Evolutionary conservation across 495 filamentous ascomycete species (phyloP), one percentile per base, ranked within the genome.

Genomic region (Annulohypoxylon bovei): DNA sequence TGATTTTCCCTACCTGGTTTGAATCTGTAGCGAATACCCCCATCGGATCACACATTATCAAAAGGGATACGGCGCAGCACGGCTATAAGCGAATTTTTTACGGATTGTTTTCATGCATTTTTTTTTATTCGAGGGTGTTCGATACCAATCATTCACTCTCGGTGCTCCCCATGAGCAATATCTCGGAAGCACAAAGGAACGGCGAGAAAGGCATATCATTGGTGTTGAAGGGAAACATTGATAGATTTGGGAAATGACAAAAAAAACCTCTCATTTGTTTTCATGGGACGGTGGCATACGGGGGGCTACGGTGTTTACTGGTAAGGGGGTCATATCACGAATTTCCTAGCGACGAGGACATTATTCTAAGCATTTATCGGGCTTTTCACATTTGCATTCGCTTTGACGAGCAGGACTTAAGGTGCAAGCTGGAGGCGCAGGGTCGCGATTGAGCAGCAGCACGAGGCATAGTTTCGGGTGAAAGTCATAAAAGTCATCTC

Each of bases 201-300:
- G 40, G 60, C 39, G 65, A 49, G 70, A 56, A 46, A 66, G 67
- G 75, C 75, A 77, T 77, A 70, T 63, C 62, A 71, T 46, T 59
- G 75, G 75, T 77, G 73, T 77, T 75, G 61, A 68, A 69, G 70
- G 73, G 73, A 50, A 67, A 49, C 55, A 46, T 55, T 55, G 71
- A 77, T 75, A 75, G 73, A 73, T 71, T 56, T 67, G 75, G 75
- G 75, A 72, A 75, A 74, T 74, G 72, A 75, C 63, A 67, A 70
- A 70, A 76, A 76, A 72, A 74, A 59, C 44, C 20, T 61, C 37
- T 62, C 67, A 58, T 68, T 66, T 67, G 57, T 70, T 58, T 61
- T 57, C 28, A 49, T 67, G 56, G 57, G 59, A 49, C 47, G 64
- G 65, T 65, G 55, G 70, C 70, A 72, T 72, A 54, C 20, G 28